Conservation (phyloP, 2,329 filamentous ascomycete species). For the Coniochaeta ligniaria region DNA sequence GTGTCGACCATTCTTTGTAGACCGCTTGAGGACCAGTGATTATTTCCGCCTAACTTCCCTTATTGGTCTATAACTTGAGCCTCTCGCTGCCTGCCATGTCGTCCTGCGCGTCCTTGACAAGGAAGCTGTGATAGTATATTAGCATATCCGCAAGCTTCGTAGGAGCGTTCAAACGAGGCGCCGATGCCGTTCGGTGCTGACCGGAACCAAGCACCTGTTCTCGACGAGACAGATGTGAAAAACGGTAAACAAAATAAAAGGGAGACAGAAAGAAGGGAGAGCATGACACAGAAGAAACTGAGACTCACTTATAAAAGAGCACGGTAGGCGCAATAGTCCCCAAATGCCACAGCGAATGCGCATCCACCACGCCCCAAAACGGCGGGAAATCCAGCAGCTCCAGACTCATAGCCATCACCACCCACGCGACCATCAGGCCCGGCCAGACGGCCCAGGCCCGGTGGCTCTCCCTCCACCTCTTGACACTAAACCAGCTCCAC, state of each 20-base stretch:
- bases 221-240: too few species aligned
- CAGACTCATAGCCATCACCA: slow-evolving; percentile 89
- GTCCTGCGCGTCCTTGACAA: slow-evolving; percentile 78
- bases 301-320: slow-evolving; percentile 88
- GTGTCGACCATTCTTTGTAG: too few species aligned
- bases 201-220: too few species aligned
- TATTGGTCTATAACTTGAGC: slow-evolving; percentile 48
- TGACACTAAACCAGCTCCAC: slow-evolving; percentile 79
- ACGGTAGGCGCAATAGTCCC: slow-evolving; percentile 83
- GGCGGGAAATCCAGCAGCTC: slow-evolving; percentile 94
- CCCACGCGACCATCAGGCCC: slow-evolving; percentile 83
- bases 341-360: slow-evolving; percentile 92
- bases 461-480: slow-evolving; percentile 63
- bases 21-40: too few species aligned
- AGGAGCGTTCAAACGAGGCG: background rate
- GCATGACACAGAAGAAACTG: slow-evolving; percentile 1
- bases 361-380: slow-evolving; percentile 74
- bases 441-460: slow-evolving; percentile 83
- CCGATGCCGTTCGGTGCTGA: too few species aligned
- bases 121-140: slow-evolving; percentile 51
- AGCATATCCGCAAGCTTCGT: background rate
- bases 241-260: too few species aligned
- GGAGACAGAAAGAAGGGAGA: slow-evolving; percentile 2
- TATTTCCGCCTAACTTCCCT: background rate
- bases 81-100: slow-evolving; percentile 64